phyloP scores from a whole-genome alignment of 129 eudicot species.

The Flaveria bidentis region DNA sequence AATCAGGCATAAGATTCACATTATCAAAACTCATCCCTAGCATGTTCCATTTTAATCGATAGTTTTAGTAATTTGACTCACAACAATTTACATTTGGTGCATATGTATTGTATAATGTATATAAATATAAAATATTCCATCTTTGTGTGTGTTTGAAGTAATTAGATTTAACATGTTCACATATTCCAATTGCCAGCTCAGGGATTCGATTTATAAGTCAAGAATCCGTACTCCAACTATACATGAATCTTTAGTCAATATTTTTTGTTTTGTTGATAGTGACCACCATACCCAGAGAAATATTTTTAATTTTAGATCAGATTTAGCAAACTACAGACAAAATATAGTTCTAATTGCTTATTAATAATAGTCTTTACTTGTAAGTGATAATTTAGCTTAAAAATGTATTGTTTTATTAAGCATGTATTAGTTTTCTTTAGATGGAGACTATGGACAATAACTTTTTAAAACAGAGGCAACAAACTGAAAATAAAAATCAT shows the following conservation, averaged over 20 bases:
- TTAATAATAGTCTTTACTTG: background rate
- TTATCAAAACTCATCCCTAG: background rate
- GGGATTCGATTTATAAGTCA: conserved; percentile 19
- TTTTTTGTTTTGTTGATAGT: background rate
- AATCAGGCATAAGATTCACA: background rate
- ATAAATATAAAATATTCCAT: background rate
- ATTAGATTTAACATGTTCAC: conserved; percentile 28
- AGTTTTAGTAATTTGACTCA: background rate
- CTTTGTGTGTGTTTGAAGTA: background rate
- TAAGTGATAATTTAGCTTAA: background rate
- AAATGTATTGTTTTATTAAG: background rate
- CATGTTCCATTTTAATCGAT: background rate
- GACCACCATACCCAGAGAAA: background rate
- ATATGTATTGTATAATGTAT: too few species aligned
- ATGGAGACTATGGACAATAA: background rate
- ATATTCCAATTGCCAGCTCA: conserved; percentile 28
- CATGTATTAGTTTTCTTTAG: background rate
- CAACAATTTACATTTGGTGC: background rate
- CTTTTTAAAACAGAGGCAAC: background rate
- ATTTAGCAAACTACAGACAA: background rate
- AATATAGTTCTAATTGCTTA: background rate
- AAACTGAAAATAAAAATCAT: background rate
- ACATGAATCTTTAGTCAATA: background rate
- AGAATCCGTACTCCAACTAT: background rate
- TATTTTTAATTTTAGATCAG: background rate